Evolutionary conservation across 208 protist genomes (phyloP), one percentile per base, ranked within the genome.

Genomic region (Wallacemonas sp.): DNA sequence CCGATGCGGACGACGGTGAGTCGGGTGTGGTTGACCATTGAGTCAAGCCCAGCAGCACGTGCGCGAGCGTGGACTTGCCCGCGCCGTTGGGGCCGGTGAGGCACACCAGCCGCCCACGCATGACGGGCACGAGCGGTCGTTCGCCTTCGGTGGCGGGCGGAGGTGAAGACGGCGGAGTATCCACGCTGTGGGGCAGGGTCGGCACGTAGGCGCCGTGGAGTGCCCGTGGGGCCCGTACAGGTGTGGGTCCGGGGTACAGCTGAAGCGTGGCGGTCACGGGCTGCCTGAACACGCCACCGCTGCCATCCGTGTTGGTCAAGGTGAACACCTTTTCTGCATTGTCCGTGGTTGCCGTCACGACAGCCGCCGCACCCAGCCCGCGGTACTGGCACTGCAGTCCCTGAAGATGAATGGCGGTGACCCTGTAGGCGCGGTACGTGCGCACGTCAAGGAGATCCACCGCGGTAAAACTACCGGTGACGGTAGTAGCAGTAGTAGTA

Each of bases 31-130:
- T n/a, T n/a, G n/a, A n/a, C n/a, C n/a, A n/a, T n/a, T 30, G 45
- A 33, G 45, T 39, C 13, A 92, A 63, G 8, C 65, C 78, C 6
- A 92, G 68, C 48, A 92, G 75, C 41, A 89, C 71, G 27, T 74
- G 66, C 1, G 83, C 45, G 0, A 89, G 67, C 10, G 85, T 87
- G 58, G 77, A 80, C 66, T 89, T 92, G 30, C 85, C 85, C 36
- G 62, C 65, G 24, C 81, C 77, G 68, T 75, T 84, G 15, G 61
- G 62, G 15, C 79, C 85, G 3, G 81, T 79, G 12, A 92, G 29
- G 62, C 79, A 86, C n/a, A 92, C 73, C 37, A 92, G 64, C 27
- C 73, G 75, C 1, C 83, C 83, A 19, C 55, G 55, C 27, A 42
- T 63, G 10, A 41, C 46, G 2, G 13, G 1, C 8, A 30, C 27